Evolutionary conservation across 352 stramenopile genomes (phyloP), one percentile per base, ranked within the genome.

Genomic region (Saprolegnia diclina): DNA sequence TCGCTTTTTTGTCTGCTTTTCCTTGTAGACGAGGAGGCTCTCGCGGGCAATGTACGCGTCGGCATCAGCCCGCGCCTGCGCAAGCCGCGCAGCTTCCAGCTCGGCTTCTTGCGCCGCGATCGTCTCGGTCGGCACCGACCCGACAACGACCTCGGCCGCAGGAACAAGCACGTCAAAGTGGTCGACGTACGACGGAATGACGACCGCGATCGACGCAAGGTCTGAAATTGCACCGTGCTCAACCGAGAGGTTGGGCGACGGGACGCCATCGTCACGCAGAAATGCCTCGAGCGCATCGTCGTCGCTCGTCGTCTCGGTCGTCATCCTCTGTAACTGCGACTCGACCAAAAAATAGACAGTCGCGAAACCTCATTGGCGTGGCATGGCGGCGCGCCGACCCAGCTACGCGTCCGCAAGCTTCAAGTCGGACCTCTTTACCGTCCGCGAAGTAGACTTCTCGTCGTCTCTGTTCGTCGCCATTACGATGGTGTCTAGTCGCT

Each of bases 121-220:
- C 26, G 88, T 78, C 52, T 89, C 81, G 18, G 89, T 71, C 0
- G 82, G 75, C n/a, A 93, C 76, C 0, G 71, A 67, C 5, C 80
- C 82, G 0, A 91, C 73, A 1, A 93, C 71, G 9, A 91, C 73
- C 64, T 89, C 82, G 1, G 77, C 71, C 18, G 88, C 76, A 0
- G 85, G 82, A 19, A 92, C 82, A 13, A 83, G 71, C 10, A 89
- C 74, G 56, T 91, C 85, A 50, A 92, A 91, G 37, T 80, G 74
- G 5, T 88, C 79, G 18, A 91, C 71, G 59, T 92, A 92, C 65
- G 40, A 50, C 40, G 24, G 56, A 22, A 67, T 50, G 9, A n/a
- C 5, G 19, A 18, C 44, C 4, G 10, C 21, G 18, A 32, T 11
- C 13, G 16, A n/a, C 44, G 22, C 42, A n/a, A 69, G n/a, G 5